Conservation (phyloP, 148 eudicot species). For the Dianthus caryophyllus region DNA sequence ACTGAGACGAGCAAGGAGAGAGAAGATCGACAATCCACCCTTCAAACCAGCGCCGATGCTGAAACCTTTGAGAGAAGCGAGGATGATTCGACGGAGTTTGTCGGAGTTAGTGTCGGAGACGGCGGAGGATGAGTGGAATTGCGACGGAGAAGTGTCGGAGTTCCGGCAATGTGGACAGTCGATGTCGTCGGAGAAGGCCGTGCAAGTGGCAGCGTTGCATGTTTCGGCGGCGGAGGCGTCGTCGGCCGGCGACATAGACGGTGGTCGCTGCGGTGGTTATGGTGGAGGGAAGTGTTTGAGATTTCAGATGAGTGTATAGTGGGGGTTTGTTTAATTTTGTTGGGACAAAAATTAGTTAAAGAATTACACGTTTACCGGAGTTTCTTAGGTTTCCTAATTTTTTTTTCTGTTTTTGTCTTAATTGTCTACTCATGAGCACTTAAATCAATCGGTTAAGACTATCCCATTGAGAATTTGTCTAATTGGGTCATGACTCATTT, state of each 20-base stretch:
- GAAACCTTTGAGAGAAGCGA: conserved; percentile 71
- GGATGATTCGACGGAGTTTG: conserved; percentile 42
- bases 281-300: no score
- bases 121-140: conserved; percentile 27
- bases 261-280: not conserved
- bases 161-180: conserved; percentile 43
- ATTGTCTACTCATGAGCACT: no score
- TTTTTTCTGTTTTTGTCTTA: no score
- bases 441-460: no score
- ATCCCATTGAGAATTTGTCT: no score
- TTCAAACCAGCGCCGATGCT: conserved; percentile 88
- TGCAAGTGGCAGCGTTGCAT: not conserved
- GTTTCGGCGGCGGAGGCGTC: conserved; percentile 5
- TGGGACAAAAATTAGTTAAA: not conserved
- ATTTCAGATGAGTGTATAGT: not conserved
- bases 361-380: no score
- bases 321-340: not conserved
- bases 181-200: conserved; percentile 1
- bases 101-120: conserved; percentile 58
- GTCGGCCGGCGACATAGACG: conserved; percentile 10
- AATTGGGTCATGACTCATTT: no score
- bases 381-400: no score
- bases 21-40: conserved; percentile 84
- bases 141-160: conserved; percentile 38
- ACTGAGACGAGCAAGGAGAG: conserved; percentile 70